Evolutionary conservation across 2,329 filamentous ascomycete species (phyloP).

Genomic region (Hypoxylon sp.): DNA sequence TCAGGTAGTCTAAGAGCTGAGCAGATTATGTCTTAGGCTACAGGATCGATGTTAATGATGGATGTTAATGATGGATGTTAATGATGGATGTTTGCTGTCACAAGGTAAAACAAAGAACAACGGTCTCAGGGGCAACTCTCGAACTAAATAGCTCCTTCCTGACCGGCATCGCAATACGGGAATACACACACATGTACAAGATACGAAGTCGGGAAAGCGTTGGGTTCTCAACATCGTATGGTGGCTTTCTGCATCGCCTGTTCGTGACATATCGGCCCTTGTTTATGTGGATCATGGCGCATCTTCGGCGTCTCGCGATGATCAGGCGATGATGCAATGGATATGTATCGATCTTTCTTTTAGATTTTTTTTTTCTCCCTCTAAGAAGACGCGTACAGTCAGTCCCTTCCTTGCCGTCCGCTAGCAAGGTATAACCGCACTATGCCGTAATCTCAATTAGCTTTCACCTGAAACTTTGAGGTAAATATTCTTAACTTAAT

Average conservation of each 20-base stretch:
- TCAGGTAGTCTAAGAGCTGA: constrained; percentile 8
- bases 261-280: constrained; percentile 41
- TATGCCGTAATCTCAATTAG: constrained; percentile 17
- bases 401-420: not conserved
- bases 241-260: constrained; percentile 39
- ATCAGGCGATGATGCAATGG: constrained; percentile 47
- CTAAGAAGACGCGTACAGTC: constrained; percentile 2
- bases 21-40: constrained; percentile 10
- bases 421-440: not conserved
- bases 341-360: constrained; percentile 17
- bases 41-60: constrained; percentile 4
- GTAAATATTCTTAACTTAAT: constrained; percentile 3
- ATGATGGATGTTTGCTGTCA: constrained; percentile 6
- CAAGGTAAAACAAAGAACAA: constrained; percentile 25
- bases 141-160: constrained; percentile 31
- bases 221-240: constrained; percentile 36
- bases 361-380: not conserved
- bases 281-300: constrained; percentile 43
- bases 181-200: not conserved
- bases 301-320: constrained; percentile 45
- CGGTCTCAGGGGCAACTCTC: constrained; percentile 4
- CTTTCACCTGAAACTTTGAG: constrained; percentile 13
- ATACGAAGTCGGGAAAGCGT: constrained; percentile 30
- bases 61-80: constrained; percentile 5
- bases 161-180: constrained; percentile 23